These are phyloP conservation scores for Artemisia argyi DNA, from an alignment of 129 eudicot species.

Conservation along the genomic window DNA sequence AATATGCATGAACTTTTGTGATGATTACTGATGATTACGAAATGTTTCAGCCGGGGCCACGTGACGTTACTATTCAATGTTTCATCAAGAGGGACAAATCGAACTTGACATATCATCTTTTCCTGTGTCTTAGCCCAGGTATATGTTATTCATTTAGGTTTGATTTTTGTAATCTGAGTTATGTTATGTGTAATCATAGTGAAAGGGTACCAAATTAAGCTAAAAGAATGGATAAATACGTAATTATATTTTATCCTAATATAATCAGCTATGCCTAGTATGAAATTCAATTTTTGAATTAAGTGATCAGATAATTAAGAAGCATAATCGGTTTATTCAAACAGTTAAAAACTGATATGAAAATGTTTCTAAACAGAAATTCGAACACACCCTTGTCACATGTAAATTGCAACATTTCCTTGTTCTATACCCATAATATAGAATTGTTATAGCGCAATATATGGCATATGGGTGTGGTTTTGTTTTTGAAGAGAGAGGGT, in stretches of 20 bases:
- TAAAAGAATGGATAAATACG: too few species aligned
- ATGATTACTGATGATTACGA: slow-evolving; percentile 19
- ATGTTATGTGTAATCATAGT: too few species aligned
- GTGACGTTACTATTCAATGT: slow-evolving; percentile 87
- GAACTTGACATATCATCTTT: slow-evolving; percentile 85
- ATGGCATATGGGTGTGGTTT: too few species aligned
- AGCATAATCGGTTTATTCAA: too few species aligned
- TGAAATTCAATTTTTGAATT: too few species aligned
- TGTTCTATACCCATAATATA: slow-evolving; percentile 3
- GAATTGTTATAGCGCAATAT: background rate
- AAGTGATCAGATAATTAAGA: too few species aligned
- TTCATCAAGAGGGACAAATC: slow-evolving; percentile 92
- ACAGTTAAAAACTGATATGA: too few species aligned
- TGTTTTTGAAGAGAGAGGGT: background rate
- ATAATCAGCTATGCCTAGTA: too few species aligned
- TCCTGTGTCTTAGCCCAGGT: slow-evolving; percentile 88
- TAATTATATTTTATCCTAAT: too few species aligned
- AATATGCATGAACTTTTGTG: background rate
- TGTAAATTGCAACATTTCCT: slow-evolving; percentile 1
- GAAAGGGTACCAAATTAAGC: too few species aligned
- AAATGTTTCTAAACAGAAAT: too few species aligned
- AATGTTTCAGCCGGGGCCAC: slow-evolving; percentile 81
- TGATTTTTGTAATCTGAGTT: too few species aligned
- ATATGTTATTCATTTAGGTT: slow-evolving; percentile 4
- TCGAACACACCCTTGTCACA: background rate